Conservation (phyloP, 1,284 basidiomycete genomes). For the Termitomyces sp. region DNA sequence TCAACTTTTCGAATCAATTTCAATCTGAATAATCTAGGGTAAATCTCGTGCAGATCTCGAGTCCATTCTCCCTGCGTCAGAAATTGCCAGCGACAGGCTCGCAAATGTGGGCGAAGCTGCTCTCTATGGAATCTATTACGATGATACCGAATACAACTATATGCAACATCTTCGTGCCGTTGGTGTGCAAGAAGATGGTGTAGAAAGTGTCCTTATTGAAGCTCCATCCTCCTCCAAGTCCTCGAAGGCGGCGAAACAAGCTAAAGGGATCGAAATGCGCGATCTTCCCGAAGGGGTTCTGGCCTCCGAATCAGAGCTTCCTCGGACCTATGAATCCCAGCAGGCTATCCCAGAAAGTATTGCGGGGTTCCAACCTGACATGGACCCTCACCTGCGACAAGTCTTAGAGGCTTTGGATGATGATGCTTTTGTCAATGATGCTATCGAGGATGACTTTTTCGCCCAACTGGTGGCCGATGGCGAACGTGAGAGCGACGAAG, state of each 20-base stretch:
- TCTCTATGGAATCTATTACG: conserved; percentile 89
- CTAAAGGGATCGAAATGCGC: conserved; percentile 38
- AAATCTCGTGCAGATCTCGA: conserved; percentile 77
- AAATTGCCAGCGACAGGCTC: conserved; percentile 46
- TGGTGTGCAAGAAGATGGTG: conserved; percentile 69
- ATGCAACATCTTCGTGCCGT: conserved; percentile 91
- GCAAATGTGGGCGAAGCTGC: conserved; percentile 81
- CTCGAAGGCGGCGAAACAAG: conserved; percentile 31
- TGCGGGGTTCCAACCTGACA: conserved; percentile 89
- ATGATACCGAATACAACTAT: conserved; percentile 98
- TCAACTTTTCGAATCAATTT: conserved; percentile 13
- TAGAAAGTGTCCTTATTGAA: conserved; percentile 73
- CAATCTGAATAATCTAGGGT: conserved; percentile 42
- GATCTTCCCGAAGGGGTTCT: conserved; percentile 70
- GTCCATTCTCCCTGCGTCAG: conserved; percentile 50
- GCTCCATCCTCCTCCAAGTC: conserved; percentile 46
- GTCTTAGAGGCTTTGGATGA: conserved; percentile 94
- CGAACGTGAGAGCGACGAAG: conserved; percentile 53
- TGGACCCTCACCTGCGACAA: conserved; percentile 95
- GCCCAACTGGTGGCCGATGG: conserved; percentile 70
- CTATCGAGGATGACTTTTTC: conserved; percentile 70
- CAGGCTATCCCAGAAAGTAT: conserved; percentile 78
- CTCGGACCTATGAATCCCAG: conserved; percentile 70
- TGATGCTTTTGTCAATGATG: conserved; percentile 86
- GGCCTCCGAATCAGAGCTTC: conserved; percentile 69